Evolutionary conservation across 352 stramenopile species (phyloP).

Genomic region (Globisporangium nagaii): DNA sequence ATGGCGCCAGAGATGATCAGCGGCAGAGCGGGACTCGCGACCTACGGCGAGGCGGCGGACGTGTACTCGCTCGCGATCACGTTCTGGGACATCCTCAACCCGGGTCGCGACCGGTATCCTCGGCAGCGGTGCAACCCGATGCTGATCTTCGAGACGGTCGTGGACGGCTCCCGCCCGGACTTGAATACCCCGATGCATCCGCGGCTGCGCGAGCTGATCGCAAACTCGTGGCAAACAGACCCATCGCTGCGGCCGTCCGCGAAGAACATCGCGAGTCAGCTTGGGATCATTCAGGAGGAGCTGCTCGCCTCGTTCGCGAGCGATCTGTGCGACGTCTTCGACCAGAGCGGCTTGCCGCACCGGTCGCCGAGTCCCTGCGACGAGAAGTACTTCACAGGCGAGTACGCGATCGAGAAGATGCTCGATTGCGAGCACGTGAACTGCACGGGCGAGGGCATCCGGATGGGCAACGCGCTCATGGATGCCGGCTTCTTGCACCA

Average conservation of each 20-base stretch:
- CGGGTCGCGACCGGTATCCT: slow-evolving; percentile 41
- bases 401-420: slow-evolving; percentile 28
- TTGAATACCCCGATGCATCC: slow-evolving; percentile 32
- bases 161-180: slow-evolving; percentile 36
- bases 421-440: slow-evolving; percentile 24
- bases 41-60: slow-evolving; percentile 61
- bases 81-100: slow-evolving; percentile 67
- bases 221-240: slow-evolving; percentile 46
- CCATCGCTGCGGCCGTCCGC: slow-evolving; percentile 40
- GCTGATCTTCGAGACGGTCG: slow-evolving; percentile 41
- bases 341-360: slow-evolving; percentile 5
- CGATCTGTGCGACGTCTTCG: slow-evolving; percentile 39
- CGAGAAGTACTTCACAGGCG: slow-evolving; percentile 26
- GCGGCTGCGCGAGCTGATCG: slow-evolving; percentile 54
- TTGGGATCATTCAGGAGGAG: slow-evolving; percentile 69
- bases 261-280: slow-evolving; percentile 29
- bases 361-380: neutral
- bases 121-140: slow-evolving; percentile 31
- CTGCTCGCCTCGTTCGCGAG: slow-evolving; percentile 33
- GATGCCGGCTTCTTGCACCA: slow-evolving; percentile 59
- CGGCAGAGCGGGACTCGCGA: slow-evolving; percentile 31
- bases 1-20: slow-evolving; percentile 74
- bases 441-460: slow-evolving; percentile 24
- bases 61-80: slow-evolving; percentile 63
- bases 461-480: slow-evolving; percentile 52